Evolutionary conservation across 2,329 filamentous ascomycete species (phyloP).

Genomic region (Fusarium haematococcum): DNA sequence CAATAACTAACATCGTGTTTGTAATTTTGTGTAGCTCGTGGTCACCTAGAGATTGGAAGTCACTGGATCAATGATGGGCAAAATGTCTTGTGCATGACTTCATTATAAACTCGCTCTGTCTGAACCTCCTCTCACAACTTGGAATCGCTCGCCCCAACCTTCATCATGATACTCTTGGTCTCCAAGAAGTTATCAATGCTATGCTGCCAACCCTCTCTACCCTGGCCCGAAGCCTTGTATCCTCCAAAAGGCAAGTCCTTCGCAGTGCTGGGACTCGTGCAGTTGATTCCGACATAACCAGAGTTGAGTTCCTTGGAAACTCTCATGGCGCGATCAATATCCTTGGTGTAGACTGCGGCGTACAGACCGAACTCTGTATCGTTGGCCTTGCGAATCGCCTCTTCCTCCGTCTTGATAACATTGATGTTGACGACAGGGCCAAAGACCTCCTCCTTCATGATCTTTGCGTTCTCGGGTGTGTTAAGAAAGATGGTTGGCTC

Average conservation of each 20-base stretch:
- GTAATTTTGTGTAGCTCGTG: not conserved
- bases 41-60: not conserved
- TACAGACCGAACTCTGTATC: constrained; percentile 67
- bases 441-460: constrained; percentile 73
- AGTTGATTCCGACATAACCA: constrained; percentile 71
- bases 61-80: not conserved
- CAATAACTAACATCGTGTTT: accelerated
- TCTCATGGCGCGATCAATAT: constrained; percentile 59
- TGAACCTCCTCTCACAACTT: constrained; percentile 14
- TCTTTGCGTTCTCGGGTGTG: constrained; percentile 49
- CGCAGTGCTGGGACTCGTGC: constrained; percentile 36
- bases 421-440: constrained; percentile 72
- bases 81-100: not conserved
- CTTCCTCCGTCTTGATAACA: constrained; percentile 51
- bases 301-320: constrained; percentile 66
- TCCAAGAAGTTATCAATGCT: constrained; percentile 39
- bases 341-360: constrained; percentile 67
- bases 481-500: constrained; percentile 34
- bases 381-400: constrained; percentile 50
- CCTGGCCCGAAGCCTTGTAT: constrained; percentile 27
- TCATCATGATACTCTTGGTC: constrained; percentile 39
- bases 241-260: constrained; percentile 34
- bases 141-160: constrained; percentile 5
- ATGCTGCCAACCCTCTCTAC: constrained; percentile 22
- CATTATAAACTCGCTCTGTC: not conserved